Percentiles rank a stretch among this genome's conserved stretches.
Conservation (phyloP, 2,329 filamentous ascomycete species). For the Pseudogymnoascus sp. region DNA sequence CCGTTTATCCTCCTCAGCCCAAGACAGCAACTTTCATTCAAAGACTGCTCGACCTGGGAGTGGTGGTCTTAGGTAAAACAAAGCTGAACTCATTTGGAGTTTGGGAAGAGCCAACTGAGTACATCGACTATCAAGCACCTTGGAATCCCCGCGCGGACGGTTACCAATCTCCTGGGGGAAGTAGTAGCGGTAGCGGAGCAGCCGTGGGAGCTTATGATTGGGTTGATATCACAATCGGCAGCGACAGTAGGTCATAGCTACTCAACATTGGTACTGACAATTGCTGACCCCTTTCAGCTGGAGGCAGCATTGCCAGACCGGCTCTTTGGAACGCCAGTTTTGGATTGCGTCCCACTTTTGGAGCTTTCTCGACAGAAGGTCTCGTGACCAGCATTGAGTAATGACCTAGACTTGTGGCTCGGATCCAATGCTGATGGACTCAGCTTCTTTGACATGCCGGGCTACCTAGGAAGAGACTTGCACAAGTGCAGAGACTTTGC, state of each 20-base stretch:
- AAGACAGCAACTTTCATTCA: conserved; percentile 43
- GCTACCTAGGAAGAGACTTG: no score
- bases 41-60: conserved; percentile 50
- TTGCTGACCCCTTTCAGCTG: no score
- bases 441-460: no score
- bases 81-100: conserved; percentile 41
- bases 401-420: no score
- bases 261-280: not conserved
- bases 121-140: conserved; percentile 34
- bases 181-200: conserved; percentile 38
- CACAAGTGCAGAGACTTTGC: no score
- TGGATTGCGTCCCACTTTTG: no score
- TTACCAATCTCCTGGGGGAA: conserved; percentile 39
- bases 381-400: no score
- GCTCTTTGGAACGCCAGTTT: no score
- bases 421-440: no score
- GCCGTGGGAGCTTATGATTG: conserved; percentile 37
- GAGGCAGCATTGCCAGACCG: no score
- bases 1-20: conserved; percentile 39
- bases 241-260: conserved; percentile 30
- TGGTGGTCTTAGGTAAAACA: conserved; percentile 45
- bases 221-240: conserved; percentile 42
- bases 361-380: no score
- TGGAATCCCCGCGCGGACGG: conserved; percentile 39
- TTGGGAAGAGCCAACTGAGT: conserved; percentile 33